Percentiles rank a stretch among this genome's conserved stretches.
phyloP scores from a whole-genome alignment of 768 basidiomycete species.

The Russula abietina region DNA sequence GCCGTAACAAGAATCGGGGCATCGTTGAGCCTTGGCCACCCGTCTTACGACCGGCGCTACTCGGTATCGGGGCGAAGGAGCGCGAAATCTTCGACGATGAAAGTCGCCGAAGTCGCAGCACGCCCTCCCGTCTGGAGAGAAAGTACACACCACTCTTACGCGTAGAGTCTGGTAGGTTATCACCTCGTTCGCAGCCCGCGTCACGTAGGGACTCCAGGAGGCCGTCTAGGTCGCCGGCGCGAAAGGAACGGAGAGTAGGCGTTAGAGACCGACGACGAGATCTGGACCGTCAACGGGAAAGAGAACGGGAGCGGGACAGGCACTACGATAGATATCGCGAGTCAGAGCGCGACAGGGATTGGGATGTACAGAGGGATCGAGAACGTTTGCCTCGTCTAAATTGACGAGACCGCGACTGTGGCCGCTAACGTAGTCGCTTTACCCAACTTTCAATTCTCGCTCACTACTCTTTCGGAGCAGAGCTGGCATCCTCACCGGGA shows the following conservation, averaged over 20 bases:
- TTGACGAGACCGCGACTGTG: too few relatives aligned
- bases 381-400: too few relatives aligned
- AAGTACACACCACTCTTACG: slow-evolving; percentile 81
- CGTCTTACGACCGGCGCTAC: too few relatives aligned
- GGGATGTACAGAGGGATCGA: too few relatives aligned
- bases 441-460: slow-evolving; percentile 69
- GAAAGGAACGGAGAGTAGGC: slow-evolving; percentile 8
- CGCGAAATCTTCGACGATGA: slow-evolving; percentile 67
- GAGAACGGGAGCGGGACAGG: too few relatives aligned
- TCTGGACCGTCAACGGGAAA: slow-evolving; percentile 1
- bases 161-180: slow-evolving; percentile 41
- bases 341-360: slow-evolving; percentile 27
- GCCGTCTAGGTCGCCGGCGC: slow-evolving; percentile 1
- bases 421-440: too few relatives aligned
- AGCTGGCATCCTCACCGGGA: slow-evolving; percentile 36
- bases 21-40: too few relatives aligned
- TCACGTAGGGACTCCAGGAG: slow-evolving; percentile 11
- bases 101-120: slow-evolving; percentile 38
- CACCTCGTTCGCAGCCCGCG: slow-evolving; percentile 5
- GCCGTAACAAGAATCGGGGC: slow-evolving; percentile 46
- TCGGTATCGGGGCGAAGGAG: slow-evolving; percentile 71
- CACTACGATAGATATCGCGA: background rate
- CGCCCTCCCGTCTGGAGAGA: slow-evolving; percentile 51
- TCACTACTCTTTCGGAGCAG: slow-evolving; percentile 54
- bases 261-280: slow-evolving; percentile 6